Evolutionary conservation across 192 early-diverging fungal species (phyloP).

Genomic region (Phlyctochytrium planicorne): DNA sequence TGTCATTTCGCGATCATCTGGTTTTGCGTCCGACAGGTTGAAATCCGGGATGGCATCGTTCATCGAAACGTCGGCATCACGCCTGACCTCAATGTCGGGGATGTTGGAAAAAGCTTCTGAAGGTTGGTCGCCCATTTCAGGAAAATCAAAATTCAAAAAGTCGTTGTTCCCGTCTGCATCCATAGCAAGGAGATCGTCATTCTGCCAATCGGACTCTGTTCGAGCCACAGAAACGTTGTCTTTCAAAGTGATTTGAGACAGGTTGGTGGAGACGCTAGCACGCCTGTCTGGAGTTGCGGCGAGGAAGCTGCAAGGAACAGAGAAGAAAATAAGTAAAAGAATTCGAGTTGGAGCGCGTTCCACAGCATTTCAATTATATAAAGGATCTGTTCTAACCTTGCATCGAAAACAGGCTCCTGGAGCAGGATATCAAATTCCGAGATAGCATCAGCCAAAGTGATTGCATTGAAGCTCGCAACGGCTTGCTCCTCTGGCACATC

Average conservation of each 20-base stretch:
- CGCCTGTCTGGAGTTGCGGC: too few species aligned
- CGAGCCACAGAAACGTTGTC: conserved; percentile 5
- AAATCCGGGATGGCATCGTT: not conserved
- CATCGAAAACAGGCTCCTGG: conserved; percentile 62
- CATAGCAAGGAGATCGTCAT: conserved; percentile 25
- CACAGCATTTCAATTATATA: too few species aligned
- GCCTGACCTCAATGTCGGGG: conserved; percentile 59
- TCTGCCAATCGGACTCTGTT: conserved; percentile 19
- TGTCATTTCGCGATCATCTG: not conserved
- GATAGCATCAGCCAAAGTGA: conserved; percentile 83
- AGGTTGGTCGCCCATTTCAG: not conserved
- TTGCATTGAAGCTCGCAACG: conserved; percentile 71
- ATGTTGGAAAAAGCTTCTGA: conserved; percentile 4
- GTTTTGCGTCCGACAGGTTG: conserved; percentile 15
- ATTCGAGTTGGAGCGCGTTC: too few species aligned
- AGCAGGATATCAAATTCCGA: conserved; percentile 92
- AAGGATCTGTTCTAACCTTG: too few species aligned
- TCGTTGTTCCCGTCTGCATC: conserved; percentile 29
- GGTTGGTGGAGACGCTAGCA: not conserved
- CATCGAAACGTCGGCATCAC: conserved; percentile 36
- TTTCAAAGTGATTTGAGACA: not conserved
- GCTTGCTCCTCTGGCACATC: conserved; percentile 78
- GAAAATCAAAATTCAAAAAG: conserved; percentile 36
- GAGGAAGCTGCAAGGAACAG: too few species aligned
- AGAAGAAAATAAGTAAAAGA: too few species aligned